phyloP scores from a whole-genome alignment of 2,329 filamentous ascomycete species.

The Cryphonectria radicalis region DNA sequence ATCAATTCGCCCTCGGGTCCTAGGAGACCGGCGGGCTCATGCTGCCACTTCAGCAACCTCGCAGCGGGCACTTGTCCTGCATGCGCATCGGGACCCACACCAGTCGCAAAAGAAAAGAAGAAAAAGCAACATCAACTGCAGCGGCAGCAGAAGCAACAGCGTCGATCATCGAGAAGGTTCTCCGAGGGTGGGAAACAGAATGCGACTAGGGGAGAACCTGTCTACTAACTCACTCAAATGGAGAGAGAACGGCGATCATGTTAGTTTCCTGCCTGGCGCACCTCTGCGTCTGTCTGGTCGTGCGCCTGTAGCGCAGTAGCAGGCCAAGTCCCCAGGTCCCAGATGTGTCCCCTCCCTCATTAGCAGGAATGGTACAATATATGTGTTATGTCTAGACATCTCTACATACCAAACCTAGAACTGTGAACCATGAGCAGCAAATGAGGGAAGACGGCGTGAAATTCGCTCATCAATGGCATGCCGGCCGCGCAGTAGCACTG shows the following conservation, averaged over 20 bases:
- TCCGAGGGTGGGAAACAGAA: neutral
- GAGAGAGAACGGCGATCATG: conserved; percentile 18
- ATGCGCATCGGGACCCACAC: conserved; percentile 27
- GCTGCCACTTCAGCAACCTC: conserved; percentile 27
- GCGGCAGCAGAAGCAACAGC: neutral
- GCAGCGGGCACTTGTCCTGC: conserved; percentile 27
- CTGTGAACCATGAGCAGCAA: neutral
- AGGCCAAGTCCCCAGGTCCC: conserved; percentile 10
- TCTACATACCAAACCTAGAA: neutral
- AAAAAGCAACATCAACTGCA: neutral
- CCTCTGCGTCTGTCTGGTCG: neutral
- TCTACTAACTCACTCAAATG: neutral
- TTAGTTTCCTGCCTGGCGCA: conserved; percentile 1
- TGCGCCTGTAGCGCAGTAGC: neutral
- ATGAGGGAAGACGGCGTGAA: conserved; percentile 14
- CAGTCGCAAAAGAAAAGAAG: neutral
- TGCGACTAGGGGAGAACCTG: neutral
- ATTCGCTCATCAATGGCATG: conserved; percentile 15
- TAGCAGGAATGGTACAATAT: neutral
- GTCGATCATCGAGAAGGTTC: neutral
- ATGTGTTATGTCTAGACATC: neutral
- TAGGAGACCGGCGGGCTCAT: conserved; percentile 13
- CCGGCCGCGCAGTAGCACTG: conserved; percentile 25
- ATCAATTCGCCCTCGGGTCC: conserved; percentile 10
- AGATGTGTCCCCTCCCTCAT: conserved; percentile 1